Conservation (phyloP, 1,139 yeast species). For the Geotrichum histeridarum region DNA sequence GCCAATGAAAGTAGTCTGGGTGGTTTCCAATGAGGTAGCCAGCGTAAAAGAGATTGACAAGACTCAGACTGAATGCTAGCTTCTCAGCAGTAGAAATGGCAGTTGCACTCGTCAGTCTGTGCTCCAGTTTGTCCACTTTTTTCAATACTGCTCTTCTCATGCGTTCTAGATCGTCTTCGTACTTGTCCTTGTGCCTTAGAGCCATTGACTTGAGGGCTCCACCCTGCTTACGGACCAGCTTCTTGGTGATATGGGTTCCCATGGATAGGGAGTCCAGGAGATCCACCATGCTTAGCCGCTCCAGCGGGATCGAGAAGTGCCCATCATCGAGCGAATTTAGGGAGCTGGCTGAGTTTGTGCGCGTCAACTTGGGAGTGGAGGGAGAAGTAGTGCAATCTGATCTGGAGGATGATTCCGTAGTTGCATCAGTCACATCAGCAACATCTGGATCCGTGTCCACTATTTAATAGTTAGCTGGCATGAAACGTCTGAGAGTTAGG, state of each 20-base stretch:
- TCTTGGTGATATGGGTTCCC: conserved; percentile 32
- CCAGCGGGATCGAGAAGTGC: conserved; percentile 24
- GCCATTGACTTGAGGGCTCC: conserved; percentile 26
- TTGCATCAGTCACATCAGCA: no score
- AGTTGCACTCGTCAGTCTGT: conserved; percentile 41
- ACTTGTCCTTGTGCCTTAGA: conserved; percentile 4
- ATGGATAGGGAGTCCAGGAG: conserved; percentile 36
- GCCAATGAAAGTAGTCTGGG: conserved; percentile 71
- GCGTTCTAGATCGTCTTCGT: conserved; percentile 36
- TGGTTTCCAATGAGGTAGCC: conserved; percentile 75
- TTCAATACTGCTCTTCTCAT: conserved; percentile 30
- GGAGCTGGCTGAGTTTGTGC: conserved; percentile 1
- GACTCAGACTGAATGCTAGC: conserved; percentile 69
- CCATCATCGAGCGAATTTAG: not conserved
- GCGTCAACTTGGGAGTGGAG: not conserved
- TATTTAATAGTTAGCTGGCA: no score
- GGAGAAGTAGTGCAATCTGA: not conserved
- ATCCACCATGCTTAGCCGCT: conserved; percentile 33
- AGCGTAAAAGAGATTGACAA: conserved; percentile 60
- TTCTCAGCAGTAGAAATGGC: conserved; percentile 65
- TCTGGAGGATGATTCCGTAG: no score
- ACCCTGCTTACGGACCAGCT: conserved; percentile 31
- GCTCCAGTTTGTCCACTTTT: conserved; percentile 54
- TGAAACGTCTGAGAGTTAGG: no score
- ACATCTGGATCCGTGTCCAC: no score